Evolutionary conservation across 331 rosid genomes (phyloP).

Genomic region (Erythrophleum ivorense): DNA sequence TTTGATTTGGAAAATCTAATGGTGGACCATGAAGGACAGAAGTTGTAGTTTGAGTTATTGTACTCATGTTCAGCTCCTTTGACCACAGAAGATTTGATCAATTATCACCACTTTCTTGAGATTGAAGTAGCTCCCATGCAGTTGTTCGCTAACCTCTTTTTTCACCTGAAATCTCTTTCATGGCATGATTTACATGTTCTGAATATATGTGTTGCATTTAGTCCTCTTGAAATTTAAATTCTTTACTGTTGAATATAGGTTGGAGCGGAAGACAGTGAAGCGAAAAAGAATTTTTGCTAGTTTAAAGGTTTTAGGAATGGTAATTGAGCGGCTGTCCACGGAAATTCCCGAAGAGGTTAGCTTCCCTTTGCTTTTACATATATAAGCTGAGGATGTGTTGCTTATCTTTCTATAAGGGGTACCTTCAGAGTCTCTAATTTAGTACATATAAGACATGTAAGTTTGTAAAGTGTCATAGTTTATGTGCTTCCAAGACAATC

Average conservation of each 20-base stretch:
- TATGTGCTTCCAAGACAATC: background rate
- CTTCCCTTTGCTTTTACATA: constrained; percentile 17
- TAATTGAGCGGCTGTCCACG: constrained; percentile 73
- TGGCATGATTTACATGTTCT: constrained; percentile 7
- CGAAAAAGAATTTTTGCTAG: constrained; percentile 91
- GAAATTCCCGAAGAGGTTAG: constrained; percentile 95
- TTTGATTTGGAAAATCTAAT: background rate
- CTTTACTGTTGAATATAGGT: constrained; percentile 58
- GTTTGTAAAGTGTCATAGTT: background rate
- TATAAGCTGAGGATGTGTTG: constrained; percentile 3
- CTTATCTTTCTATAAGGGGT: background rate
- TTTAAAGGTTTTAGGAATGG: constrained; percentile 79
- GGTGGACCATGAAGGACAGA: background rate
- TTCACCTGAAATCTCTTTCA: background rate
- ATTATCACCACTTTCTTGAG: background rate
- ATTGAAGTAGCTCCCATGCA: background rate
- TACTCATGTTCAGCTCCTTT: constrained; percentile 5
- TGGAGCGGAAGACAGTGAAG: constrained; percentile 84
- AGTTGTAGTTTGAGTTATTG: background rate
- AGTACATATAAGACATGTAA: background rate
- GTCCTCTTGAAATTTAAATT: background rate
- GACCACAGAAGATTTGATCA: background rate
- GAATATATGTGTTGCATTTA: constrained; percentile 10
- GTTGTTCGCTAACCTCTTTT: background rate
- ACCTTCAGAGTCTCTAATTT: constrained; percentile 17